A percentile compares a stretch with the other conserved stretches of the same genome.
phyloP scores from a whole-genome alignment of 257 asterid genomes.

The Eustoma russellianum region DNA sequence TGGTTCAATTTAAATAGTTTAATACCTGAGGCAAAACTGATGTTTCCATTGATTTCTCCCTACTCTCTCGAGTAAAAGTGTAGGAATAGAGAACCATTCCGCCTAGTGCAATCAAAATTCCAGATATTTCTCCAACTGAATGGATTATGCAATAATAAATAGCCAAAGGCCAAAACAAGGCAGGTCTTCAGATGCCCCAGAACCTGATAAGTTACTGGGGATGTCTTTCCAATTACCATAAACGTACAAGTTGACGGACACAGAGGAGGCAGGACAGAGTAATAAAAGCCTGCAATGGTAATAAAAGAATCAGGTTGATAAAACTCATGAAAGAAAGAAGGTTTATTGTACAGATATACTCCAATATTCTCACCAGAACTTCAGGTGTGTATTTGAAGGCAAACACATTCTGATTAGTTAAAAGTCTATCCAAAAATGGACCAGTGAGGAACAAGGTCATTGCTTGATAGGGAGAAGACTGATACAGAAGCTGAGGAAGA shows the following conservation, averaged over 20 bases:
- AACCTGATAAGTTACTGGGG: constrained; percentile 75
- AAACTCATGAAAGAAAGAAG: constrained; percentile 8
- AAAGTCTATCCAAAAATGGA: constrained; percentile 68
- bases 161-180: constrained; percentile 58
- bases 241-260: constrained; percentile 79
- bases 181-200: constrained; percentile 79
- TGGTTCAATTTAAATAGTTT: constrained; percentile 7
- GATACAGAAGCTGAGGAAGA: constrained; percentile 90
- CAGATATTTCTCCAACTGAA: constrained; percentile 65
- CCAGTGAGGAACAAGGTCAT: constrained; percentile 70
- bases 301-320: constrained; percentile 20
- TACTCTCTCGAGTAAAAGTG: constrained; percentile 43
- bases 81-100: constrained; percentile 65
- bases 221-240: constrained; percentile 69
- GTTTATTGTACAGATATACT: constrained; percentile 7
- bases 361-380: constrained; percentile 49
- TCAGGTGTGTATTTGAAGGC: constrained; percentile 60
- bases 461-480: constrained; percentile 75
- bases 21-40: constrained; percentile 43
- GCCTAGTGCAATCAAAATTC: constrained; percentile 47
- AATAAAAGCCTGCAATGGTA: constrained; percentile 48
- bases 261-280: constrained; percentile 57
- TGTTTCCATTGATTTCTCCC: constrained; percentile 40
- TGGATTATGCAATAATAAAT: constrained; percentile 45
- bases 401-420: constrained; percentile 67